These are phyloP conservation scores for Lyophyllum semitale DNA, from an alignment of 768 basidiomycete species.

Conservation along the genomic window DNA sequence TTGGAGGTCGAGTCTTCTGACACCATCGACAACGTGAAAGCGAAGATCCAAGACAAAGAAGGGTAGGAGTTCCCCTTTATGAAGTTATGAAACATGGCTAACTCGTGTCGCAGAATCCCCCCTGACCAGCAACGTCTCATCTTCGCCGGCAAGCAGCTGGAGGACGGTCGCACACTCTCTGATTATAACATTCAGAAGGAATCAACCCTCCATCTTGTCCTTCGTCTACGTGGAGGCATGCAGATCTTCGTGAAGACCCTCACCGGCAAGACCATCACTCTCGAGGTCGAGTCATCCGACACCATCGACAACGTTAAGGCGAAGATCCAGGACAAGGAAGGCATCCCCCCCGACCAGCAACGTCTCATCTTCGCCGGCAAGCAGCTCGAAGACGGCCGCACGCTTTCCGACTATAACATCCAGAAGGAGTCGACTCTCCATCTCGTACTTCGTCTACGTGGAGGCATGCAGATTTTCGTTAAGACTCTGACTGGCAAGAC, in stretches of 20 bases:
- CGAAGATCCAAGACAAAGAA: constrained; percentile 87
- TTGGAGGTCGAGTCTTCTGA: constrained; percentile 81
- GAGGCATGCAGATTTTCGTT: constrained; percentile 91
- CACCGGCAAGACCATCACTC: constrained; percentile 91
- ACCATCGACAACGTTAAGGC: constrained; percentile 88
- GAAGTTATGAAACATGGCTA: neutral
- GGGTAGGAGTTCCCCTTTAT: constrained; percentile 35
- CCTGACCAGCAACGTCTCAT: constrained; percentile 95
- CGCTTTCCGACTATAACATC: constrained; percentile 88
- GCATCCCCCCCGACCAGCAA: constrained; percentile 83
- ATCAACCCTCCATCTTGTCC: constrained; percentile 85
- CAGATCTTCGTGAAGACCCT: constrained; percentile 83
- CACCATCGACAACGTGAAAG: constrained; percentile 77
- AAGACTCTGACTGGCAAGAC: constrained; percentile 91
- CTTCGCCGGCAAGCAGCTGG: constrained; percentile 94
- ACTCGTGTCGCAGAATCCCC: constrained; percentile 49
- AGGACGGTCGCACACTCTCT: constrained; percentile 88
- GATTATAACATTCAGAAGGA: constrained; percentile 97
- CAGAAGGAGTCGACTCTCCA: constrained; percentile 88
- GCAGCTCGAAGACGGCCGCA: constrained; percentile 90
- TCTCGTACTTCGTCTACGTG: constrained; percentile 82
- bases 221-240: constrained; percentile 92
- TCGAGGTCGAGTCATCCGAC: constrained; percentile 86
- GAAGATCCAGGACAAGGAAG: constrained; percentile 95
- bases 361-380: constrained; percentile 92